Base-by-base conservation (phyloP, 2,329 filamentous ascomycete species). In the Pestalotiopsis sp. region DNA sequence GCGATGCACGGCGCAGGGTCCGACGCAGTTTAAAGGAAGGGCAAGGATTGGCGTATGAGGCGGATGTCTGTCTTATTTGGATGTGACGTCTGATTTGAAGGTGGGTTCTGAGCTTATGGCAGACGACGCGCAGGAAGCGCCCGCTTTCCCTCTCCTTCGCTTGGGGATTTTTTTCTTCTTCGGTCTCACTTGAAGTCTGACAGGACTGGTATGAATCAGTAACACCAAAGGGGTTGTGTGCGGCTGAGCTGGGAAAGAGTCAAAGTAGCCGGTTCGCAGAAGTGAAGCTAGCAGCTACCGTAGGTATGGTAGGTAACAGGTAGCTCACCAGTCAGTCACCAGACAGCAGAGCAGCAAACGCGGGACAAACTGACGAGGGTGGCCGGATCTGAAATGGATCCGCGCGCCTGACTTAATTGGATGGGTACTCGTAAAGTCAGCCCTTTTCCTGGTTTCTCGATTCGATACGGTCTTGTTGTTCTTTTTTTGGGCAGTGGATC, bases 1-100 rank as follows among this genome's bases (percentile, higher is more conserved):
- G 17, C 41, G 27, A 59, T 59, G 57, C 23, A 27, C 23, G 27
- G 57, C 59, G 59, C 27, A 65, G 31, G 14, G 25, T 57, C 41
- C 45, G 45, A 52, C 45, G 45, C 57, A 45, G n/a, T 36, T 17
- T 65, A 39, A 65, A 65, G 41, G 63, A 36, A 65, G 20, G 62
- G 13, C 6, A 49, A 20, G 62, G 36, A 63, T 41, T 63, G 60
- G 60, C 27, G 60, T 41, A 39, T 36, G 61, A 25, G 20, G 49
- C 45, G 49, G 63, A 65, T 58, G 63, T 36, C 45, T 65, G 63
- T 65, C 63, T 65, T 65, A 65, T 65, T 65, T 65, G 63, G 52
- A 64, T 23, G 63, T 65, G 63, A 65, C 59, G 59, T 62, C 31
- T 55, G 36, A 39, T n/a, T 36, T n/a, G 27, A 36, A 31, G 23